These are phyloP conservation scores for Mortierella alpina DNA, from an alignment of 192 early-diverging fungal species.

Conservation along the genomic window DNA sequence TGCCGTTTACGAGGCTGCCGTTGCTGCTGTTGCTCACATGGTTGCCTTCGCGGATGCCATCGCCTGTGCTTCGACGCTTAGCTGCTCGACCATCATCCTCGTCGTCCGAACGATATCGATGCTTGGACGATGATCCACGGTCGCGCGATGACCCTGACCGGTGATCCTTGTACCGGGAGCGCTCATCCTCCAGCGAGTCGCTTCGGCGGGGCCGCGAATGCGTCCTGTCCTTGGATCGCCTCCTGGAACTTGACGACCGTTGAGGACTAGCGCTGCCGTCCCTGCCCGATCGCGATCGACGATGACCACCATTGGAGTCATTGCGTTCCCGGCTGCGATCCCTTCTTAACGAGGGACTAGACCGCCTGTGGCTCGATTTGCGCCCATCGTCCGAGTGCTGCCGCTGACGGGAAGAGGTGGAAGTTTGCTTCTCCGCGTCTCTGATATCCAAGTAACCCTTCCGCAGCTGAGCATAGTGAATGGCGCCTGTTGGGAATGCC, in stretches of 20 bases:
- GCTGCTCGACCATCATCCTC: constrained; percentile 41
- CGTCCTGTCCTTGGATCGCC: constrained; percentile 20
- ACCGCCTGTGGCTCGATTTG: constrained; percentile 70
- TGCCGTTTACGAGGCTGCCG: constrained; percentile 29
- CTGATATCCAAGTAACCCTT: constrained; percentile 52
- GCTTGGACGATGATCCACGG: constrained; percentile 32
- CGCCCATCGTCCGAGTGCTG: constrained; percentile 78
- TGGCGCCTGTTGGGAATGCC: constrained; percentile 65
- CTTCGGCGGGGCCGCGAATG: constrained; percentile 35
- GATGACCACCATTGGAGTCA: constrained; percentile 33
- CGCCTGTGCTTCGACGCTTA: constrained; percentile 50
- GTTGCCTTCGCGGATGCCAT: constrained; percentile 38
- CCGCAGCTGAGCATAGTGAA: constrained; percentile 56
- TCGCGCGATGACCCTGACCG: constrained; percentile 42
- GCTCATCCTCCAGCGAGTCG: constrained; percentile 42
- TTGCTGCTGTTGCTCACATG: constrained; percentile 25
- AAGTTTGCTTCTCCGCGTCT: constrained; percentile 27
- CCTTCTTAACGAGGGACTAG: constrained; percentile 65
- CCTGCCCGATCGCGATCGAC: constrained; percentile 24
- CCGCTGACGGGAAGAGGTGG: constrained; percentile 53
- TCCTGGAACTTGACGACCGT: constrained; percentile 23
- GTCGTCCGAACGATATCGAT: constrained; percentile 39
- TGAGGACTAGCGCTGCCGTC: constrained; percentile 28
- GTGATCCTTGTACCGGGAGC: constrained; percentile 39
- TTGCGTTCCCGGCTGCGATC: constrained; percentile 68